phyloP scores from a whole-genome alignment of 441 rosid species.

The Corymbia calophylla region DNA sequence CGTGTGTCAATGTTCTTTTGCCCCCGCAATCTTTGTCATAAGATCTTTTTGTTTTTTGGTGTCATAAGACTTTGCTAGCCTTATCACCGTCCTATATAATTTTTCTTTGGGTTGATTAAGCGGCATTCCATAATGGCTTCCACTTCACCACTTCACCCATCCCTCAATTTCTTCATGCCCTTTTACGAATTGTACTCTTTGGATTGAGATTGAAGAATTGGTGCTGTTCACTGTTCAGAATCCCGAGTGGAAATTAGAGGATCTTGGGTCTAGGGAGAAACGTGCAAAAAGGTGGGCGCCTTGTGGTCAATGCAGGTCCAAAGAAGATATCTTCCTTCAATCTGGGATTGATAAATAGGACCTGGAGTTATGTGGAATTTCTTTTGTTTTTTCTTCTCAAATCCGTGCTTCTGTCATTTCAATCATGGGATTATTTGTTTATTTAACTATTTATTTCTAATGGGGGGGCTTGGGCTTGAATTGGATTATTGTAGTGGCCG shows the following conservation, averaged over 20 bases:
- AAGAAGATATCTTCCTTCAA: conserved; percentile 59
- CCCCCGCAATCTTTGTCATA: too few species aligned
- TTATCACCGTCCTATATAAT: too few species aligned
- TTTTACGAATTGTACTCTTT: not conserved
- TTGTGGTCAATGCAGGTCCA: conserved; percentile 59
- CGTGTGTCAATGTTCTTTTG: too few species aligned
- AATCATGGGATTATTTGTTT: not conserved
- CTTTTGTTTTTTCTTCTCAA: not conserved
- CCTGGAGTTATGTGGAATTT: conserved; percentile 48
- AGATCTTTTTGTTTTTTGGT: too few species aligned
- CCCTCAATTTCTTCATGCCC: not conserved
- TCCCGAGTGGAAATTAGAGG: conserved; percentile 16
- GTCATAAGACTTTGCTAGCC: too few species aligned
- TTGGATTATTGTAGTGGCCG: too few species aligned
- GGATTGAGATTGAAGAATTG: not conserved
- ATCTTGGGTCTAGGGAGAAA: not conserved
- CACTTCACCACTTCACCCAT: conserved; percentile 7
- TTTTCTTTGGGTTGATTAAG: too few species aligned
- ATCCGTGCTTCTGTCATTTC: not conserved
- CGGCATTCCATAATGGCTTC: not conserved
- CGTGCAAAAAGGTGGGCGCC: conserved; percentile 20
- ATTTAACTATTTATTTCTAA: not conserved
- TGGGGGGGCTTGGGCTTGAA: not conserved
- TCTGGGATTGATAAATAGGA: conserved; percentile 82
- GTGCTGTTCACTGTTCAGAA: conserved; percentile 24